Conservation (phyloP, 2,329 filamentous ascomycete species). For the Xylaria sp. region DNA sequence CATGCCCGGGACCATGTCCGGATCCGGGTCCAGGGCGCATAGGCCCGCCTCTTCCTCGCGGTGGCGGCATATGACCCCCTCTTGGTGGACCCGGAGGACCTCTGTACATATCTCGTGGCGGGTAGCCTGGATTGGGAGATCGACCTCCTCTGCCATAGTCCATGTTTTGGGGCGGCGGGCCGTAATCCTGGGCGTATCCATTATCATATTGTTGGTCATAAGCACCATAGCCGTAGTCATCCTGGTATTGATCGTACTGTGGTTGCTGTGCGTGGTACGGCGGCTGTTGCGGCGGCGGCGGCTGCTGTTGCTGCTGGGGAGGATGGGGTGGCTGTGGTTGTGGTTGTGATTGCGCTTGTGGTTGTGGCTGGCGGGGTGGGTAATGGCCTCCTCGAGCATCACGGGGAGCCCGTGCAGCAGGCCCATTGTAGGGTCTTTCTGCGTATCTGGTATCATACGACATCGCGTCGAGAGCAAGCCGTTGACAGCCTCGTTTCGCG, state of each 20-base stretch:
- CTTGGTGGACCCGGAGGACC: constrained; percentile 36
- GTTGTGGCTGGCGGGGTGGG: background rate
- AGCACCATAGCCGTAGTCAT: constrained; percentile 41
- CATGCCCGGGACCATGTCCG: constrained; percentile 25
- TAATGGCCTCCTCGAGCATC: constrained; percentile 26
- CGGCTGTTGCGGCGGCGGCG: background rate
- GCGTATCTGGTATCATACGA: constrained; percentile 47
- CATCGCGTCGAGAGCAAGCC: constrained; percentile 34
- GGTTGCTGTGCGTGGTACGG: constrained; percentile 19
- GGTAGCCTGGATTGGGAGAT: constrained; percentile 35
- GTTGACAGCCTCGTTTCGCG: background rate
- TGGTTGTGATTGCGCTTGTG: background rate
- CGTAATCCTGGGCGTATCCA: constrained; percentile 39
- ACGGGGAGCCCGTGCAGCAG: constrained; percentile 37
- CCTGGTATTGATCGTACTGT: constrained; percentile 43
- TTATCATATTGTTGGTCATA: constrained; percentile 39
- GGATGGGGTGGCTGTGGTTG: constrained; percentile 6
- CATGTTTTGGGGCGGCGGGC: constrained; percentile 38
- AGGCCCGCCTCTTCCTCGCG: constrained; percentile 37
- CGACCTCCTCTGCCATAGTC: constrained; percentile 42
- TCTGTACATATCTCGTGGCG: constrained; percentile 43
- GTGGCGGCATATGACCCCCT: constrained; percentile 39
- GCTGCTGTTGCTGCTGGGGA: background rate
- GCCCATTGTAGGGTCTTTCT: constrained; percentile 45
- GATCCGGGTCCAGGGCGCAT: constrained; percentile 22